Evolutionary conservation across 2,329 filamentous ascomycete species (phyloP).

Genomic region (Cryphonectria radicalis): DNA sequence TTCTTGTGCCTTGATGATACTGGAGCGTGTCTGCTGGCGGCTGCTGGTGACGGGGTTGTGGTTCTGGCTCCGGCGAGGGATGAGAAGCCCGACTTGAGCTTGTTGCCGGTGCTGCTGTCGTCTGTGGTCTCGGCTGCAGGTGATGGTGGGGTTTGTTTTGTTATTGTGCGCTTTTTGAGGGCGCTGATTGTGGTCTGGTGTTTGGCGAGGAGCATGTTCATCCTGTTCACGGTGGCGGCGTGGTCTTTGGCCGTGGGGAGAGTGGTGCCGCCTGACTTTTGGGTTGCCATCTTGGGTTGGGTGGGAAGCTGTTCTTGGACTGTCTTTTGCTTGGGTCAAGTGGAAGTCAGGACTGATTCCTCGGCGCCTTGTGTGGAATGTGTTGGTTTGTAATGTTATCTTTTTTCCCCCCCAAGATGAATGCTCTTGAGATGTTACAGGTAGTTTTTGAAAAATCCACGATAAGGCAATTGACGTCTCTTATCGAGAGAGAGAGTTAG

Average conservation of each 20-base stretch:
- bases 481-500: background rate
- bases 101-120: slow-evolving; percentile 25
- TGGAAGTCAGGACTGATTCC: background rate
- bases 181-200: slow-evolving; percentile 41
- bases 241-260: slow-evolving; percentile 45
- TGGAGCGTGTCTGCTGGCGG: slow-evolving; percentile 9
- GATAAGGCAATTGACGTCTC: slow-evolving; percentile 14
- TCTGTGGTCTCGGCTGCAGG: slow-evolving; percentile 12
- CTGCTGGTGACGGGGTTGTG: slow-evolving; percentile 4
- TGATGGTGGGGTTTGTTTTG: slow-evolving; percentile 25
- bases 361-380: background rate
- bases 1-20: slow-evolving; percentile 28
- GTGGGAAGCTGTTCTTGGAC: background rate
- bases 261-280: slow-evolving; percentile 18
- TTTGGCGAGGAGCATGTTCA: slow-evolving; percentile 45
- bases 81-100: slow-evolving; percentile 29
- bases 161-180: slow-evolving; percentile 17
- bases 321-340: background rate
- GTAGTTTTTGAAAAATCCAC: slow-evolving; percentile 9
- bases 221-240: slow-evolving; percentile 47
- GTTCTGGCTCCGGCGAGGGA: slow-evolving; percentile 22
- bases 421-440: background rate
- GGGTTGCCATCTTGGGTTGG: slow-evolving; percentile 11
- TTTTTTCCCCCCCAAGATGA: background rate
- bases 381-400: no score